Evolutionary conservation across 2,329 filamentous ascomycete genomes (phyloP), one percentile per base, ranked within the genome.

Genomic region (Tothia fuscella): DNA sequence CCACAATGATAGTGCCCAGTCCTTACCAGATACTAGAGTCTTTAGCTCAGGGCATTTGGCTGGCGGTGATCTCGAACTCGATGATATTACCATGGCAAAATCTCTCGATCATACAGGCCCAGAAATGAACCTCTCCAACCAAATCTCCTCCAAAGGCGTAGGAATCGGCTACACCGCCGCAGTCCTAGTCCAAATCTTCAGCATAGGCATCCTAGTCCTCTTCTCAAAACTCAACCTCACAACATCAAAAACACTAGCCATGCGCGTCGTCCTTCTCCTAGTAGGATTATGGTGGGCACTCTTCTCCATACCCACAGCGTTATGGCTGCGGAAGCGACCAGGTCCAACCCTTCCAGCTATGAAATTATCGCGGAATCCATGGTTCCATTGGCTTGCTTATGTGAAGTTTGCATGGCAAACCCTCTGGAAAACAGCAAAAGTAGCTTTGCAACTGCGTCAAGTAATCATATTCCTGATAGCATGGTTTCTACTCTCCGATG

Each of bases 401-500:
- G 72, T 89, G n/a, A 59, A 63, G 0, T 88, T 83, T 57, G 82
- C 89, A 0, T 93, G 89, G 80, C 75, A 73, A 33, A 85, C 84
- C 2, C 72, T 95, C 4, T 91, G 80, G 56, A 75, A 75, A 42
- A 95, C 88, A 0, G 64, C 88, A 3, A 72, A 76, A 50, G 71
- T 82, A 28, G 87, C 87, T 2, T 63, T 77, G 13, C 71, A 73
- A 12, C 68, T 88, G 2, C 60, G 74, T 4, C 82, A 89, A 51
- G 78, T 83, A n/a, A 64, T 80, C 35, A 63, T 86, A 4, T 89
- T 88, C 55, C 71, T 95, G 7, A 71, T 72, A 3, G 82, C 82
- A 5, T 96, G 89, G 89, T 94, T 96, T 55, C 70, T 95, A 12
- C 71, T 95, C 2, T 93, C 85, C 2, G 89, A 96, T 54, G 85